These are phyloP conservation scores for Spergularia marina DNA, from an alignment of 148 eudicot genomes.

Conservation along the genomic window DNA sequence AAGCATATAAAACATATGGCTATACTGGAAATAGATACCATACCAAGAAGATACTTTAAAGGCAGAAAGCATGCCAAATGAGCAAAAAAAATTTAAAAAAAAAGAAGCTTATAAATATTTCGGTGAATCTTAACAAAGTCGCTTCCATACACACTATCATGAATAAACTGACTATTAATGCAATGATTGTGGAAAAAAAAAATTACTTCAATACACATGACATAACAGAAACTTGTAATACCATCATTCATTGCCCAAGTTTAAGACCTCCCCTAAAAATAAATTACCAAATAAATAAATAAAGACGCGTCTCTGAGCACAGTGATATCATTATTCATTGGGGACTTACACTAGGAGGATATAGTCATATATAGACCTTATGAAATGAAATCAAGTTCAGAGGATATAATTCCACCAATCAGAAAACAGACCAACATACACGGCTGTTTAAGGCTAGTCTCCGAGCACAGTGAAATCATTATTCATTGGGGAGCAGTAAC, in stretches of 20 bases:
- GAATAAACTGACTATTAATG: neutral
- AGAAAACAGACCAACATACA: neutral
- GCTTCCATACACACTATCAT: neutral
- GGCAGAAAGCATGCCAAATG: neutral
- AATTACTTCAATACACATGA: neutral
- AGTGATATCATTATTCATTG: neutral
- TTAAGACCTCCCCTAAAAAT: neutral
- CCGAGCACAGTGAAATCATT: neutral
- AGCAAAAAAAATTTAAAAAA: neutral
- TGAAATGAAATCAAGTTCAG: neutral
- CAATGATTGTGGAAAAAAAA: neutral
- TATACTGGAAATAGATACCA: neutral
- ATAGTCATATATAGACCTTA: neutral
- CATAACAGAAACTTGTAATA: neutral
- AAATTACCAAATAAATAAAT: no score
- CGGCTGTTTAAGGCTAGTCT: neutral
- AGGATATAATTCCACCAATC: neutral
- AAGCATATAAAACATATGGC: neutral
- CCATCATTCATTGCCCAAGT: conserved; percentile 1
- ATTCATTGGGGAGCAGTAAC: neutral
- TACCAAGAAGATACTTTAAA: neutral
- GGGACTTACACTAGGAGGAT: neutral
- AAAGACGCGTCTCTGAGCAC: neutral
- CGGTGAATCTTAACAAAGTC: neutral
- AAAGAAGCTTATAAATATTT: neutral